Evolutionary conservation across 495 filamentous ascomycete genomes (phyloP).

Genomic region (Usnea hakonensis): DNA sequence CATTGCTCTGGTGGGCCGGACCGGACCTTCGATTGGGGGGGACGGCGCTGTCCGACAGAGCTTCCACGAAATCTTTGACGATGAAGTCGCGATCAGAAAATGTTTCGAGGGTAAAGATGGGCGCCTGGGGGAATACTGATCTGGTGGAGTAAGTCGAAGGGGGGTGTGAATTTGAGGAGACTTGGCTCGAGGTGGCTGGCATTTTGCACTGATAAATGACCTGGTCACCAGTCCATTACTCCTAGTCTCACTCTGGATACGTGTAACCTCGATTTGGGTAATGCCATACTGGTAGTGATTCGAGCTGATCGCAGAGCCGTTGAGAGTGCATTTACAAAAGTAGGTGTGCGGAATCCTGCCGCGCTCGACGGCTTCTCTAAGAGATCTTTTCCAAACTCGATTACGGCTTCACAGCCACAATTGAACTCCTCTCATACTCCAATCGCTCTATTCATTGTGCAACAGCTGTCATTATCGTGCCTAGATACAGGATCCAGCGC

Average conservation of each 20-base stretch:
- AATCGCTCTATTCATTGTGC: no score
- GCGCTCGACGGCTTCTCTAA: no score
- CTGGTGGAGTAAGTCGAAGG: slow-evolving; percentile 37
- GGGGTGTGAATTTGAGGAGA: slow-evolving; percentile 20
- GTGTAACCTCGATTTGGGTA: not conserved
- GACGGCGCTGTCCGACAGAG: slow-evolving; percentile 76
- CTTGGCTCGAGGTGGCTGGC: slow-evolving; percentile 19
- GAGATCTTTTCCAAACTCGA: no score
- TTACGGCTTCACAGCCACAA: no score
- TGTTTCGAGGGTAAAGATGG: slow-evolving; percentile 75
- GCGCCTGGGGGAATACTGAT: slow-evolving; percentile 67
- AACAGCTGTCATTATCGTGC: no score
- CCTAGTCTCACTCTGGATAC: not conserved
- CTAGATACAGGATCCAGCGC: not conserved
- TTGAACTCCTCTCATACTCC: no score
- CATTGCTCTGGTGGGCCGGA: slow-evolving; percentile 46
- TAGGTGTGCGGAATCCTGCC: not conserved
- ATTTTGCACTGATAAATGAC: slow-evolving; percentile 3
- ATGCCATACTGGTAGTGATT: not conserved
- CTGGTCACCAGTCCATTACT: not conserved
- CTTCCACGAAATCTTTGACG: slow-evolving; percentile 93
- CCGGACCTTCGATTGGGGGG: slow-evolving; percentile 68
- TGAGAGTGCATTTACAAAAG: not conserved
- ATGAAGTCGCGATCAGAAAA: slow-evolving; percentile 89
- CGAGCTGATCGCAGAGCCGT: not conserved